Conservation (phyloP, 1,139 yeast species). For the Yamadazyma triangularis region DNA sequence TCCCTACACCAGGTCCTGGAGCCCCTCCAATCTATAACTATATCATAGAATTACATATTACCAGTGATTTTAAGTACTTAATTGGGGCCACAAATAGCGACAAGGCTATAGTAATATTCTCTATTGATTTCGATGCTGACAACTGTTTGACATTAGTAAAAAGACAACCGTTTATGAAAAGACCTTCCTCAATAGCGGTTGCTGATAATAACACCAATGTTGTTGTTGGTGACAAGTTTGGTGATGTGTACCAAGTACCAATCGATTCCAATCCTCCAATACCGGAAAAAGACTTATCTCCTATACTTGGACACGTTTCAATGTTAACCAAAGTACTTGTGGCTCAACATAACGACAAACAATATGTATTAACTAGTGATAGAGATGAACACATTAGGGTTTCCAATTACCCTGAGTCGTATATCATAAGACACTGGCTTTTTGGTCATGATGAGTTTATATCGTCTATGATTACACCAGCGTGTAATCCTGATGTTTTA, state of each 20-base stretch:
- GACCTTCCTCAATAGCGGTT: conserved; percentile 80
- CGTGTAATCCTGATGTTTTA: conserved; percentile 44
- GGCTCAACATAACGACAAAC: conserved; percentile 40
- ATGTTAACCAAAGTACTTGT: conserved; percentile 76
- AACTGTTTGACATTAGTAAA: conserved; percentile 51
- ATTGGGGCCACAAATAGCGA: conserved; percentile 78
- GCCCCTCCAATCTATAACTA: conserved; percentile 64
- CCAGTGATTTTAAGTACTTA: conserved; percentile 47
- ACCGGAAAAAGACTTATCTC: conserved; percentile 46
- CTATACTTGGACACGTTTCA: conserved; percentile 92
- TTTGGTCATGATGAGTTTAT: conserved; percentile 88
- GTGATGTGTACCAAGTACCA: conserved; percentile 75
- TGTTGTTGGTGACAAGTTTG: conserved; percentile 89
- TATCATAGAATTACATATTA: conserved; percentile 55
- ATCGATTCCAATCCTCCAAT: conserved; percentile 26
- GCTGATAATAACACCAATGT: conserved; percentile 48
- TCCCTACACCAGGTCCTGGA: conserved; percentile 63
- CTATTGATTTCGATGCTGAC: conserved; percentile 24
- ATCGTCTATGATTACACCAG: conserved; percentile 56
- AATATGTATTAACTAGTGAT: conserved; percentile 74
- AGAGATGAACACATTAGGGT: conserved; percentile 95
- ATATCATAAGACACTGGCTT: conserved; percentile 73
- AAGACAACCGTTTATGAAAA: conserved; percentile 78
- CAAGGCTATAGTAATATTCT: conserved; percentile 69
- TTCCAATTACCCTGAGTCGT: conserved; percentile 77